Percentiles rank a stretch among this genome's conserved stretches.
These are phyloP conservation scores for Xylaria intraflava DNA, from an alignment of 495 filamentous ascomycete genomes.

Conservation along the genomic window DNA sequence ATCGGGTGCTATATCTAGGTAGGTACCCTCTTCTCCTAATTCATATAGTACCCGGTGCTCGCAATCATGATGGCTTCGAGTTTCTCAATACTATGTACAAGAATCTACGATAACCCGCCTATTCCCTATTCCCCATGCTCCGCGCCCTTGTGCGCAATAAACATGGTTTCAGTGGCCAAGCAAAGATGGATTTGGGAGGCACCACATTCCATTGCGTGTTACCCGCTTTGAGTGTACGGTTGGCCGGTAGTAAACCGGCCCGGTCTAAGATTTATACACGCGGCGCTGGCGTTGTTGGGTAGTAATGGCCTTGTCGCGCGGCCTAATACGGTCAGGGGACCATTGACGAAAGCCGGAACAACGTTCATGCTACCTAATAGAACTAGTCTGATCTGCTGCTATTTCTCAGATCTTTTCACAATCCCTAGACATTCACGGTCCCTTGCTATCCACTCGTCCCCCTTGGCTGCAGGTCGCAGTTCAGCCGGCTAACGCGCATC, in stretches of 20 bases:
- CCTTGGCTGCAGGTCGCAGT: constrained; percentile 11
- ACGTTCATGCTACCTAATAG: constrained; percentile 13
- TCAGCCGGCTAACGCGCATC: constrained; percentile 9
- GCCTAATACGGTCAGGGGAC: constrained; percentile 11
- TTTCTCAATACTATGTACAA: background rate
- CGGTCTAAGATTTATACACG: background rate
- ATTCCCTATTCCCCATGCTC: no score
- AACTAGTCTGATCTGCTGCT: constrained; percentile 8
- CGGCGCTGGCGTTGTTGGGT: constrained; percentile 7
- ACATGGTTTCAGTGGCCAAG: background rate
- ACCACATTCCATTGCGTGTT: constrained; percentile 8
- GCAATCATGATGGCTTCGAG: background rate
- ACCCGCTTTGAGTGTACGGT: background rate
- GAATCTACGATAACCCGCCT: background rate
- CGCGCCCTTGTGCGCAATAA: no score
- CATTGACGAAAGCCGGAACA: constrained; percentile 9
- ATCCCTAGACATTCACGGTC: constrained; percentile 2
- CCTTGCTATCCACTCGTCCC: constrained; percentile 15
- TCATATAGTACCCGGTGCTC: background rate
- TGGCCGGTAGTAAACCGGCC: background rate
- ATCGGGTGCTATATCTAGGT: constrained; percentile 27
- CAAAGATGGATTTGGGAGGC: constrained; percentile 2
- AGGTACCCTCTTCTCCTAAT: constrained; percentile 18
- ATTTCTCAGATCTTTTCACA: constrained; percentile 1
- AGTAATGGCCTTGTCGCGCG: constrained; percentile 10